Percentiles rank a stretch among this genome's conserved stretches.
These are phyloP conservation scores for Leucocoprinus sp. DNA, from an alignment of 768 basidiomycete species.

Conservation along the genomic window DNA sequence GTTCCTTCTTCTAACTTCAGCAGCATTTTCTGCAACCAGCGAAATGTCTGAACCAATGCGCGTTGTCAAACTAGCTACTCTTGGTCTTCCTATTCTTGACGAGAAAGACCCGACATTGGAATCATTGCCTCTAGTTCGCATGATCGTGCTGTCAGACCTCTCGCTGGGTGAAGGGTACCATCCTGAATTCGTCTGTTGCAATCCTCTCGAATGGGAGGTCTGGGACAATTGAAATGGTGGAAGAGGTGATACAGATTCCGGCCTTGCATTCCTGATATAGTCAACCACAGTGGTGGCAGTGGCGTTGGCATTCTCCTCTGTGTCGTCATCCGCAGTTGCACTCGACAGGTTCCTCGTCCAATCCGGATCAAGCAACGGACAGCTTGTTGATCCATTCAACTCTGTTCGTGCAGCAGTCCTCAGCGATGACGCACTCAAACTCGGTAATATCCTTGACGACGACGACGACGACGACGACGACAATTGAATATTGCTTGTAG, in stretches of 20 bases:
- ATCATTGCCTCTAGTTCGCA: background rate
- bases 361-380: background rate
- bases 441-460: slow-evolving; percentile 2
- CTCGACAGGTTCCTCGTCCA: background rate
- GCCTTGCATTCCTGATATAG: background rate
- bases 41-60: slow-evolving; percentile 9
- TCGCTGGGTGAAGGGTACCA: too few relatives aligned
- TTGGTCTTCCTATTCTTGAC: background rate
- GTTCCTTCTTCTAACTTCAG: slow-evolving; percentile 4
- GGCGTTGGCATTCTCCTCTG: background rate
- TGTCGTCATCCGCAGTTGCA: background rate
- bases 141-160: too few relatives aligned
- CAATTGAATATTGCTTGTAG: background rate
- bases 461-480: background rate
- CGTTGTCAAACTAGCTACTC: background rate
- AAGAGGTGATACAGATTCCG: background rate
- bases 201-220: background rate
- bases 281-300: background rate
- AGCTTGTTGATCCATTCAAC: background rate
- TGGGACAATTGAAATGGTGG: background rate
- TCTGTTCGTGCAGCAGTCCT: background rate
- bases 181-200: too few relatives aligned
- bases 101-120: background rate
- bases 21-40: slow-evolving; percentile 6
- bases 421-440: background rate